Percentiles rank a stretch among this genome's conserved stretches.
Conservation (phyloP, 768 basidiomycete species). For the Exidia glandulosa region DNA sequence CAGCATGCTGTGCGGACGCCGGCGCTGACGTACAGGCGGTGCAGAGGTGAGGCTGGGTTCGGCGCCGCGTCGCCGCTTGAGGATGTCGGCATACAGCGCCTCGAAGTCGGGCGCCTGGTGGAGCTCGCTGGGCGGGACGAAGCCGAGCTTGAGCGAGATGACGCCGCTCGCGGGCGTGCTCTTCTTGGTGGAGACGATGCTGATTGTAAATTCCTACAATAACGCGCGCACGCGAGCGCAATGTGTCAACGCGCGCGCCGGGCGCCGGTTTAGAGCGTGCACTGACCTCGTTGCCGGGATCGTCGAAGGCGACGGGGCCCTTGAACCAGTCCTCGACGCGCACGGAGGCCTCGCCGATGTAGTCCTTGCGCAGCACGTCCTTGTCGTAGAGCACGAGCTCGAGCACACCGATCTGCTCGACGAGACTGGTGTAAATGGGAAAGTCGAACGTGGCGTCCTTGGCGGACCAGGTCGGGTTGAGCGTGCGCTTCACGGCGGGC, state of each 20-base stretch:
- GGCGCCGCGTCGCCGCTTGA: conserved; percentile 48
- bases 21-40: conserved; percentile 49
- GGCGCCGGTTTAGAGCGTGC: not conserved
- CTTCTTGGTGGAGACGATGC: conserved; percentile 38
- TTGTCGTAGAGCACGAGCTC: conserved; percentile 93
- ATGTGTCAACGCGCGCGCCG: not conserved
- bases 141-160: conserved; percentile 52
- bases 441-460: conserved; percentile 85
- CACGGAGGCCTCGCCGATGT: conserved; percentile 78
- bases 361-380: conserved; percentile 83
- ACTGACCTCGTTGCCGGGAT: conserved; percentile 58
- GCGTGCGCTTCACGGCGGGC: conserved; percentile 58
- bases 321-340: conserved; percentile 78
- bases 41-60: conserved; percentile 52
- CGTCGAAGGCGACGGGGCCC: conserved; percentile 42
- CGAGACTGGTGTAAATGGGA: conserved; percentile 67
- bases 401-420: conserved; percentile 58
- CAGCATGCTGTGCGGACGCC: not conserved
- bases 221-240: not conserved
- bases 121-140: conserved; percentile 34
- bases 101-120: conserved; percentile 37
- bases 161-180: conserved; percentile 38
- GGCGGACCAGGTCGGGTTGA: conserved; percentile 53
- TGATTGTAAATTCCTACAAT: conserved; percentile 33
- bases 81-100: conserved; percentile 52